Conservation (phyloP, 2,329 filamentous ascomycete genomes). For the Calonectria honghensis region DNA sequence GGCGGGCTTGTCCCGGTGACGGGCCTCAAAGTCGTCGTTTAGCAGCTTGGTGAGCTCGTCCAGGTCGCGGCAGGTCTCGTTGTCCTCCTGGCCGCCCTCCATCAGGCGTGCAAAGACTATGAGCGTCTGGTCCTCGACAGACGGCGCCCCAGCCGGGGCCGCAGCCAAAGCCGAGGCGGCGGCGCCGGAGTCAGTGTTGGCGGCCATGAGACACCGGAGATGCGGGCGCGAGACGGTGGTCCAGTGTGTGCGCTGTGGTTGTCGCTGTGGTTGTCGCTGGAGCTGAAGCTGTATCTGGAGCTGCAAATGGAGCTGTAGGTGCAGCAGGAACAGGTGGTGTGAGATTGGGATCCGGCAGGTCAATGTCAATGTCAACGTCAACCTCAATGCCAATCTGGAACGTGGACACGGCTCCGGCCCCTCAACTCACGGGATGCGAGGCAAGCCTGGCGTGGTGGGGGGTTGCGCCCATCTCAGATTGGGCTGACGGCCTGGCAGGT, state of each 20-base stretch:
- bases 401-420: constrained; percentile 25
- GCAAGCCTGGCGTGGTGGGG: constrained; percentile 7
- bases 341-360: background rate
- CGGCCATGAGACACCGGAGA: constrained; percentile 39
- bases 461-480: constrained; percentile 26
- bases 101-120: constrained; percentile 91
- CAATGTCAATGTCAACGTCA: constrained; percentile 4
- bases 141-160: constrained; percentile 46
- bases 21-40: constrained; percentile 70
- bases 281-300: background rate
- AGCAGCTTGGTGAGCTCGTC: constrained; percentile 76
- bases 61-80: constrained; percentile 78
- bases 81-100: constrained; percentile 90
- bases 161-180: constrained; percentile 18
- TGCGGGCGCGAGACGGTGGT: background rate
- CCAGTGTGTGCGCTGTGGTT: background rate
- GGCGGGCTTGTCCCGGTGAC: constrained; percentile 60
- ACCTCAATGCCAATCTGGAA: constrained; percentile 17
- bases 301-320: constrained; percentile 3
- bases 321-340: constrained; percentile 1
- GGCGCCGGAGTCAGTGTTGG: constrained; percentile 37
- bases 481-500: constrained; percentile 20
- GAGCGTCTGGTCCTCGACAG: constrained; percentile 78
- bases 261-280: background rate
- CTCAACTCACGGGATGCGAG: constrained; percentile 27